These are phyloP conservation scores for Xanthoceras sorbifolium DNA, from an alignment of 345 rosid species.

Conservation along the genomic window DNA sequence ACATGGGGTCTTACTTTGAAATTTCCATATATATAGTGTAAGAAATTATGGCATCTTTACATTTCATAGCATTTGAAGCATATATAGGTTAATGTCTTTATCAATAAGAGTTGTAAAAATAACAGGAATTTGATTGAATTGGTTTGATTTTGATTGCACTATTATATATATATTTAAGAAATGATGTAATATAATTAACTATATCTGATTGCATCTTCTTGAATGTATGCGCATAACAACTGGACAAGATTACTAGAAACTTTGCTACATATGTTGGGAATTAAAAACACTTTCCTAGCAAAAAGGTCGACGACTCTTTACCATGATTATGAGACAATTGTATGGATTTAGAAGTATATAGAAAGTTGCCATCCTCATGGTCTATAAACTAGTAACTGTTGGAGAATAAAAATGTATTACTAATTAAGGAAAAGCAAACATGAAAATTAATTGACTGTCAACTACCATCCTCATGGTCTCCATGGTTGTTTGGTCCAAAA, in stretches of 20 bases:
- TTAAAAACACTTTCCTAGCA: not conserved
- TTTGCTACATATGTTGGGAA: not conserved
- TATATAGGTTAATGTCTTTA: no score
- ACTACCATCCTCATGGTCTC: slow-evolving; percentile 7
- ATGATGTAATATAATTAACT: not conserved
- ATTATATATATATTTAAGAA: no score
- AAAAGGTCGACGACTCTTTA: not conserved
- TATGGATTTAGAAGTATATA: not conserved
- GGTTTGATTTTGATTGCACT: not conserved
- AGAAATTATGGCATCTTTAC: no score
- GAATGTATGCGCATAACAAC: not conserved
- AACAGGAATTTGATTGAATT: not conserved
- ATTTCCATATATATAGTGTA: no score
- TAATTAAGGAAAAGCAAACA: slow-evolving; percentile 14
- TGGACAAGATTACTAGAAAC: not conserved
- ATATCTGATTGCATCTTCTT: not conserved
- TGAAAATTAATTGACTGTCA: slow-evolving; percentile 18
- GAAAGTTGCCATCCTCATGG: not conserved
- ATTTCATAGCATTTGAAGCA: no score
- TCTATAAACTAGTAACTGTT: slow-evolving; percentile 15
- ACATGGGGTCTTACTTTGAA: not conserved
- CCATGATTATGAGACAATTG: not conserved
- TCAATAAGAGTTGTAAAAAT: not conserved
- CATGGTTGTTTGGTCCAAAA: not conserved
- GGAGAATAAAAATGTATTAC: slow-evolving; percentile 1